A percentile compares a stretch with the other conserved stretches of the same genome.
Conservation (phyloP, 306 rosid species). For the Elaeagnus macrophylla region DNA sequence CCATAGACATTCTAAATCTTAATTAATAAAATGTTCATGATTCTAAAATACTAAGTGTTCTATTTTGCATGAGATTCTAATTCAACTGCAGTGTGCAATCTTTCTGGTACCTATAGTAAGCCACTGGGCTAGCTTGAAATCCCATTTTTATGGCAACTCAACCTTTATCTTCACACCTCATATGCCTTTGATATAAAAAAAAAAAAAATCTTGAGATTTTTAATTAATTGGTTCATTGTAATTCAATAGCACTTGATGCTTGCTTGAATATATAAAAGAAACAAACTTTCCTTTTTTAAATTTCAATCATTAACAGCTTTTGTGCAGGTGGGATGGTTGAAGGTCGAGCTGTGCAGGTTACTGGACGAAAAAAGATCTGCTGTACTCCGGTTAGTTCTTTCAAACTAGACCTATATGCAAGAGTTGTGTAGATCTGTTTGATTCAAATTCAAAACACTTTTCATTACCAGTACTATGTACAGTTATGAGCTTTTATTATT, state of each 20-base stretch:
- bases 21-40: too few relatives aligned
- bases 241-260: conserved; percentile 10
- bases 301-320: conserved; percentile 35
- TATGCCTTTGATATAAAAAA: too few relatives aligned
- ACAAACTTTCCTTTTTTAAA: conserved; percentile 19
- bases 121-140: too few relatives aligned
- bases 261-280: conserved; percentile 14
- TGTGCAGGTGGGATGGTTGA: conserved; percentile 86
- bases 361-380: conserved; percentile 94
- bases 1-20: too few relatives aligned
- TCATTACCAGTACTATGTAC: background rate
- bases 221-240: background rate
- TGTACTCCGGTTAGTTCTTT: conserved; percentile 53
- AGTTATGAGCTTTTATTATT: background rate
- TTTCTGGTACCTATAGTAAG: too few relatives aligned
- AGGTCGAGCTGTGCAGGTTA: conserved; percentile 82
- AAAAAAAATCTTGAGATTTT: too few relatives aligned
- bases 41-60: too few relatives aligned
- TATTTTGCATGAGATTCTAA: too few relatives aligned
- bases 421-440: background rate
- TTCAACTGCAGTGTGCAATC: too few relatives aligned
- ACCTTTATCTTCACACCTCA: too few relatives aligned
- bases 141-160: too few relatives aligned
- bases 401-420: background rate
- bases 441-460: background rate